phyloP scores from a whole-genome alignment of 1,139 yeast species.

The Lodderomyces margitis region DNA sequence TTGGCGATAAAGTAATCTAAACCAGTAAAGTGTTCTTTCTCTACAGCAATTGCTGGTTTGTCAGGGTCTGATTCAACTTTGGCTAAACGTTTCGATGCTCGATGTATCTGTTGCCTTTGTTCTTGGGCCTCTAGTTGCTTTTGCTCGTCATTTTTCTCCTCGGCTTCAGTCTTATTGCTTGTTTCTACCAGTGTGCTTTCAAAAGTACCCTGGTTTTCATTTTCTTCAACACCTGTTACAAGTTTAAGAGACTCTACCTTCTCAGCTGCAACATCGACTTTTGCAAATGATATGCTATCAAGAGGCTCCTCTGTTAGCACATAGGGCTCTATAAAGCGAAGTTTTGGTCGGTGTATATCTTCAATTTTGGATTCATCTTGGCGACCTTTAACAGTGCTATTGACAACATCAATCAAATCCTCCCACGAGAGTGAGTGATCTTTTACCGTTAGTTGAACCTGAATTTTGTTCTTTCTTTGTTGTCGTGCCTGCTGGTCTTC shows the following conservation, averaged over 20 bases:
- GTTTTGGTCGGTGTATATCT: conserved; percentile 33
- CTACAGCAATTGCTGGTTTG: conserved; percentile 19
- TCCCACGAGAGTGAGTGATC: conserved; percentile 19
- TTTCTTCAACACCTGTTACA: conserved; percentile 7
- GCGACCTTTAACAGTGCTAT: conserved; percentile 25
- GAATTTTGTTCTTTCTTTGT: conserved; percentile 10
- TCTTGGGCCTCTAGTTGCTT: conserved; percentile 21
- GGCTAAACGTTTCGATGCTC: conserved; percentile 42
- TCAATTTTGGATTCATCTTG: conserved; percentile 34
- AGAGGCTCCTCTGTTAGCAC: conserved; percentile 46
- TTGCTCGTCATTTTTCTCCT: conserved; percentile 5
- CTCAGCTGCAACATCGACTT: background rate
- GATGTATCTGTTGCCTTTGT: conserved; percentile 20
- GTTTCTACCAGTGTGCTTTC: background rate
- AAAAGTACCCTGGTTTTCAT: conserved; percentile 3
- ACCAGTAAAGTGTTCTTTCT: conserved; percentile 24
- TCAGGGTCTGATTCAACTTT: conserved; percentile 19
- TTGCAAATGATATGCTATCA: conserved; percentile 29
- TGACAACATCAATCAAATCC: conserved; percentile 29
- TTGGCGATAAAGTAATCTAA: conserved; percentile 14
- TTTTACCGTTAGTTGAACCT: background rate
- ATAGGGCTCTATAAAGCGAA: conserved; percentile 49
- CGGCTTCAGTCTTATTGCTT: conserved; percentile 8
- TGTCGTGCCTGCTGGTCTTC: conserved; percentile 19
- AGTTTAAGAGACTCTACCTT: background rate